These are phyloP conservation scores for Leptographium radiaticola DNA, from an alignment of 2,329 filamentous ascomycete species.

Conservation along the genomic window DNA sequence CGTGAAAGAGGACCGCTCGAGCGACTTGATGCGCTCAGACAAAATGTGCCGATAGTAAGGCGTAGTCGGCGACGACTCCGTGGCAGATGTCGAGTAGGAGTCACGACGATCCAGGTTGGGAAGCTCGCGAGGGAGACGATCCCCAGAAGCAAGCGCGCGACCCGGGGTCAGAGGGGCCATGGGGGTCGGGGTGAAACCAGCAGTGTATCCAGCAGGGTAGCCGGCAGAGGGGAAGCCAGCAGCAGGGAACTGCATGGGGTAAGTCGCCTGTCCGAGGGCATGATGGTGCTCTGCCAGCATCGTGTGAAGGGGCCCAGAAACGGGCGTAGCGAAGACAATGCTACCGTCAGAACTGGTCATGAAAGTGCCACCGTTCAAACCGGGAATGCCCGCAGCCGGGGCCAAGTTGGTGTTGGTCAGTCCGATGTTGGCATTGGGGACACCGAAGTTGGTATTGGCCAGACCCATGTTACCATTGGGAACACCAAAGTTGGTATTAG, in stretches of 20 bases:
- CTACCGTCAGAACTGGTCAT: constrained; percentile 17
- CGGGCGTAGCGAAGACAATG: constrained; percentile 15
- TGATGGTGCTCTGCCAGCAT: constrained; percentile 15
- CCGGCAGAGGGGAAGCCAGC: constrained; percentile 4
- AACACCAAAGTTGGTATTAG: constrained; percentile 4
- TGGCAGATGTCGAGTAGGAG: constrained; percentile 48
- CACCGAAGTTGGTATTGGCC: constrained; percentile 6
- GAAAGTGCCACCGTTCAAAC: constrained; percentile 11
- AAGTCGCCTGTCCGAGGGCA: constrained; percentile 15
- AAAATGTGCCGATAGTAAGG: constrained; percentile 46
- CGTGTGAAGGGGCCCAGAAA: constrained; percentile 14
- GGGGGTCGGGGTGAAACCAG: constrained; percentile 15
- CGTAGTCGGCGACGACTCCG: constrained; percentile 51
- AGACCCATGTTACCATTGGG: constrained; percentile 9
- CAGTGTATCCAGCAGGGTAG: not conserved
- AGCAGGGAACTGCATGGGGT: constrained; percentile 11
- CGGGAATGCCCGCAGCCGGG: constrained; percentile 8
- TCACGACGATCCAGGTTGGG: constrained; percentile 52
- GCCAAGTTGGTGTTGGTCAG: constrained; percentile 13
- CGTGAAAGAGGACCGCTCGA: constrained; percentile 51
- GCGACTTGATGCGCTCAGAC: constrained; percentile 41
- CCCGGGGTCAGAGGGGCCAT: constrained; percentile 38
- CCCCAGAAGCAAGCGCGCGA: constrained; percentile 29
- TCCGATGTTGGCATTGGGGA: constrained; percentile 5
- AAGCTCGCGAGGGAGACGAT: constrained; percentile 38